A percentile compares a stretch with the other conserved stretches of the same genome.
Conservation (phyloP, 2,329 filamentous ascomycete species). For the Colletotrichum sp. region DNA sequence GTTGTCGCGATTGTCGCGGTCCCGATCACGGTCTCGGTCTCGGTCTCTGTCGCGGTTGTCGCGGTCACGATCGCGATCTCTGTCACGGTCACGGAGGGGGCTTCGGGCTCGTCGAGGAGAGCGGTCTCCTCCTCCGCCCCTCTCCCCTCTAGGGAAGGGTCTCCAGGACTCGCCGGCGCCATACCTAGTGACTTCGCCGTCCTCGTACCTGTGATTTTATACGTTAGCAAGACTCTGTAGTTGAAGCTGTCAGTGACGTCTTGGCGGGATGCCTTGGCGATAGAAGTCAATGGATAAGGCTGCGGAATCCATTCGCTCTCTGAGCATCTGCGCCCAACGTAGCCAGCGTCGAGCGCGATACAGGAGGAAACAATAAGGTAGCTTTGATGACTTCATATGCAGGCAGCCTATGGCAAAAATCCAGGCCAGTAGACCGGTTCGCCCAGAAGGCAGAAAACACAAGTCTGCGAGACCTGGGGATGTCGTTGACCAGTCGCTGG, state of each 20-base stretch:
- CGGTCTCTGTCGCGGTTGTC: slow-evolving; percentile 37
- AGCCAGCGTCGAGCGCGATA: background rate
- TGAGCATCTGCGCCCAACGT: background rate
- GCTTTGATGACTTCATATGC: background rate
- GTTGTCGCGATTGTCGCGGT: slow-evolving; percentile 34
- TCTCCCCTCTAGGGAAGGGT: slow-evolving; percentile 52
- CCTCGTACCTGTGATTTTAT: slow-evolving; percentile 54
- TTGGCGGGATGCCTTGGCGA: background rate
- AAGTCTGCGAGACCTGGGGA: background rate
- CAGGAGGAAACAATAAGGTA: background rate
- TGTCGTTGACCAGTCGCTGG: background rate
- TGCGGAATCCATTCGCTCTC: background rate
- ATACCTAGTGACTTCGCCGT: slow-evolving; percentile 66
- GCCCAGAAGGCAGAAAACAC: background rate
- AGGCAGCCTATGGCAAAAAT: background rate
- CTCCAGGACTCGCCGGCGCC: slow-evolving; percentile 67
- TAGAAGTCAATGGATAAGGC: background rate
- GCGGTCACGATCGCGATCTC: slow-evolving; percentile 21
- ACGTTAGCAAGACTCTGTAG: background rate
- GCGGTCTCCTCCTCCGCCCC: slow-evolving; percentile 33
- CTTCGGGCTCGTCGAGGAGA: slow-evolving; percentile 45
- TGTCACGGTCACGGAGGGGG: slow-evolving; percentile 25
- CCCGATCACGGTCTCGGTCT: slow-evolving; percentile 24
- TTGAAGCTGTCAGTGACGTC: background rate
- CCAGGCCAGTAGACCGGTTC: background rate